A percentile compares a stretch with the other conserved stretches of the same genome.
Conservation (phyloP, 176 grass and related monocot genomes). For the Aegilops speltoides region DNA sequence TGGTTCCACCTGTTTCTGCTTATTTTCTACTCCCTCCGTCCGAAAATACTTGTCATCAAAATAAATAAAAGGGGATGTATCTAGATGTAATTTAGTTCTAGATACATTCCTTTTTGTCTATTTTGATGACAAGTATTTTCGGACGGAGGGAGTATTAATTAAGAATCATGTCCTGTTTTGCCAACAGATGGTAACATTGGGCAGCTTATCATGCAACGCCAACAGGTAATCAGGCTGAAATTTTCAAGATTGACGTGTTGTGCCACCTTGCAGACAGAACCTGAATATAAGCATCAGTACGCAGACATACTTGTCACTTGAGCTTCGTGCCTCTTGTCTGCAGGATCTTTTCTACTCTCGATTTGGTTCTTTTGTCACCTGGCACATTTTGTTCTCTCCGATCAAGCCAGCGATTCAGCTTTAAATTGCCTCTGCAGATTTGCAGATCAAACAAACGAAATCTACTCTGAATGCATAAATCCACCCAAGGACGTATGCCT, state of each 20-base stretch:
- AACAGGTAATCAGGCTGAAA: too few relatives aligned
- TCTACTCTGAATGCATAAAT: background rate
- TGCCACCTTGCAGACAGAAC: slow-evolving; percentile 24
- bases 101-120: too few relatives aligned
- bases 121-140: too few relatives aligned
- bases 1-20: too few relatives aligned
- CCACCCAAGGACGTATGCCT: background rate
- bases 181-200: too few relatives aligned
- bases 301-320: background rate
- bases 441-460: slow-evolving; percentile 6
- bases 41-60: too few relatives aligned
- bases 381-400: background rate
- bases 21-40: too few relatives aligned
- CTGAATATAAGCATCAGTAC: background rate
- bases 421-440: background rate
- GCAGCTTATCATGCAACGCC: too few relatives aligned
- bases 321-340: background rate
- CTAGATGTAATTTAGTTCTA: too few relatives aligned
- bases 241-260: too few relatives aligned
- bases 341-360: background rate
- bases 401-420: background rate
- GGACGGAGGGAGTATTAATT: too few relatives aligned
- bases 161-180: background rate
- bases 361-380: background rate
- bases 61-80: too few relatives aligned